A percentile compares a stretch with the other conserved stretches of the same genome.
Conservation (phyloP, 2,329 filamentous ascomycete species). For the Ceratocystis colombiana region DNA sequence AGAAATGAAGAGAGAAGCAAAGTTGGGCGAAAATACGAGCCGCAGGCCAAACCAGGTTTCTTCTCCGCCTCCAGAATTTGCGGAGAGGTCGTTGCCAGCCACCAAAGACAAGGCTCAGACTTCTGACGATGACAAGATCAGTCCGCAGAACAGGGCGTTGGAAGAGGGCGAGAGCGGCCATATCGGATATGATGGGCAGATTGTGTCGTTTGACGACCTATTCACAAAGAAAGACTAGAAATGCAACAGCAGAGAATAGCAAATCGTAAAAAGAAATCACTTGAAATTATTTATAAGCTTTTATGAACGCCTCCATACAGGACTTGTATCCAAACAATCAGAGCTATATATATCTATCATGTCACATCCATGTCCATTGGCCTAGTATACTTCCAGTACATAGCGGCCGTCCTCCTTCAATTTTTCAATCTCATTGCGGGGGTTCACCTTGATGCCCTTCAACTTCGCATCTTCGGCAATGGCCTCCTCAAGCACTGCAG, state of each 20-base stretch:
- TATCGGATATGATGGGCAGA: constrained; percentile 29
- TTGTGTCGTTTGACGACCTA: constrained; percentile 36
- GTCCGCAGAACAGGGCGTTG: constrained; percentile 15
- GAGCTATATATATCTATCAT: not conserved
- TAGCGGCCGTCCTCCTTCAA: constrained; percentile 92
- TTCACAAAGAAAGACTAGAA: not conserved
- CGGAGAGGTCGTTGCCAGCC: too few relatives aligned
- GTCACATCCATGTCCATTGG: not conserved
- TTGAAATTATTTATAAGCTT: not conserved
- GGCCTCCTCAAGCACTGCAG: constrained; percentile 84
- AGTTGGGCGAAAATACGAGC: not conserved
- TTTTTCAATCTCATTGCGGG: constrained; percentile 86
- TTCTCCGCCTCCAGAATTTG: too few relatives aligned
- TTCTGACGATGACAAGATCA: constrained; percentile 32
- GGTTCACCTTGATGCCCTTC: constrained; percentile 69
- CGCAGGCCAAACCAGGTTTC: too few relatives aligned
- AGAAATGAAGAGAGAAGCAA: not conserved
- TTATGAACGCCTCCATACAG: not conserved
- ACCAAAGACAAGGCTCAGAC: constrained; percentile 17
- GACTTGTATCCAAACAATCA: not conserved
- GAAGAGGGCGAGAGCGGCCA: constrained; percentile 28
- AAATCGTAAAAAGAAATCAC: not conserved
- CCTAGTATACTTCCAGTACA: constrained; percentile 90
- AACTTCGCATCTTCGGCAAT: constrained; percentile 64
- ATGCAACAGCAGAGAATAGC: not conserved